Percentiles rank a stretch among this genome's conserved stretches.
Conservation (phyloP, 148 eudicot genomes). For the Amaranthus cruentus region DNA sequence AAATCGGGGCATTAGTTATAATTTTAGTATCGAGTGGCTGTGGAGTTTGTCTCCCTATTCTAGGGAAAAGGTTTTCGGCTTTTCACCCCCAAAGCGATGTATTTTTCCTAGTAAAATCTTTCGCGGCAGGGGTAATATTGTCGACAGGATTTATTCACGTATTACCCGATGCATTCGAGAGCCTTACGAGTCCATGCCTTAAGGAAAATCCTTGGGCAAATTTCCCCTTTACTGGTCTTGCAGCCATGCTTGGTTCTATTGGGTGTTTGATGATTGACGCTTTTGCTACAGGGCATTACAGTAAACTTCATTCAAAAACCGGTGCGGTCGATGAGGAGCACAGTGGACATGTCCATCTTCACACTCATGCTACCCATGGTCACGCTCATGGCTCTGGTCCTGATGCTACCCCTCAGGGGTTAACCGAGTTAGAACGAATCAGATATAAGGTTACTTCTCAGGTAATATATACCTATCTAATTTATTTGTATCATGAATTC, state of each 20-base stretch:
- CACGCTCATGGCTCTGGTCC: slow-evolving; percentile 29
- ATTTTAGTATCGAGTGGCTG: slow-evolving; percentile 23
- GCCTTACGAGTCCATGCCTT: slow-evolving; percentile 33
- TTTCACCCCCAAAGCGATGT: slow-evolving; percentile 25
- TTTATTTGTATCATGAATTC: too few relatives aligned
- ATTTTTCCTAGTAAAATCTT: slow-evolving; percentile 35
- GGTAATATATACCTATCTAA: slow-evolving; percentile 22
- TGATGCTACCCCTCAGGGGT: slow-evolving; percentile 17
- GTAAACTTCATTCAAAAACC: slow-evolving; percentile 17
- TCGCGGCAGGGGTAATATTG: slow-evolving; percentile 43
- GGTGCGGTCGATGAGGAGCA: background rate
- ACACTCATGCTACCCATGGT: slow-evolving; percentile 18
- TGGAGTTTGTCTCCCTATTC: slow-evolving; percentile 32
- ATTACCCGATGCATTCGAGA: slow-evolving; percentile 32
- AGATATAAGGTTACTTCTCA: slow-evolving; percentile 39
- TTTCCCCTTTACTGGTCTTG: slow-evolving; percentile 34
- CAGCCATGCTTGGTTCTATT: slow-evolving; percentile 28
- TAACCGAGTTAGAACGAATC: slow-evolving; percentile 22
- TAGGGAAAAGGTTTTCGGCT: slow-evolving; percentile 21
- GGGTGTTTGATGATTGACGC: slow-evolving; percentile 39
- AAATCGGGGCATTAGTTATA: slow-evolving; percentile 23
- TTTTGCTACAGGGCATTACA: slow-evolving; percentile 31
- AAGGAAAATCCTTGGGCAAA: slow-evolving; percentile 17
- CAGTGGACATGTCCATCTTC: slow-evolving; percentile 18
- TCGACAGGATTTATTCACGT: slow-evolving; percentile 37